A percentile compares a stretch with the other conserved stretches of the same genome.
Conservation (phyloP, 2,329 filamentous ascomycete genomes). For the Neonectria punicea region DNA sequence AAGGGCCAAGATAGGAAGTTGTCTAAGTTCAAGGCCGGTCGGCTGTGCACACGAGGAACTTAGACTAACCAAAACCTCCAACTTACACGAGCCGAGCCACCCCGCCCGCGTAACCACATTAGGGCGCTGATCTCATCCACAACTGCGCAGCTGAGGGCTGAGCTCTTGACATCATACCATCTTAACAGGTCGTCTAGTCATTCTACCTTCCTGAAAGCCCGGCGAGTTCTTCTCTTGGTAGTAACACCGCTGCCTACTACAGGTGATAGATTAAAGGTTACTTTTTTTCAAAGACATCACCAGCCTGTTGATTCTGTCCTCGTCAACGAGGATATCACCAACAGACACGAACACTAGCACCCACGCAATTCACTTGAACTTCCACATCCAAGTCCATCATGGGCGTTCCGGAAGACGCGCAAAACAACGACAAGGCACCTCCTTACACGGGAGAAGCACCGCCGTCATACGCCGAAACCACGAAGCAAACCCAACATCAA, state of each 20-base stretch:
- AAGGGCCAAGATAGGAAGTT: neutral
- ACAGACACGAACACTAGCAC: neutral
- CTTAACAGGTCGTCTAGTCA: too few relatives aligned
- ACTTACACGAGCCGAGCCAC: constrained; percentile 14
- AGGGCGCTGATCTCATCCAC: neutral
- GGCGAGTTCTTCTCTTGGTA: neutral
- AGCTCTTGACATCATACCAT: neutral
- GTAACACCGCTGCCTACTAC: neutral
- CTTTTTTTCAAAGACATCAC: neutral
- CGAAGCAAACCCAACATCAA: constrained; percentile 1
- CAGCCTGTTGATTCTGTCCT: neutral
- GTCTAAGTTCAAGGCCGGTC: neutral
- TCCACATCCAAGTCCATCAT: neutral
- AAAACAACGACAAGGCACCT: constrained; percentile 1
- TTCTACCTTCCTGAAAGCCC: too few relatives aligned
- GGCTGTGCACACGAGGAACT: neutral
- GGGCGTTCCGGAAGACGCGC: constrained; percentile 3
- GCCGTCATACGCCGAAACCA: constrained; percentile 26
- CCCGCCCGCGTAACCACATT: neutral
- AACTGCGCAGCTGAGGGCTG: neutral
- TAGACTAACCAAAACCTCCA: neutral
- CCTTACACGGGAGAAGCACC: constrained; percentile 24
- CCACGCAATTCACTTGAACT: neutral
- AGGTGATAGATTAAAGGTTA: neutral
- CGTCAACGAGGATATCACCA: neutral